Evolutionary conservation across 2,329 filamentous ascomycete genomes (phyloP), one percentile per base, ranked within the genome.

Genomic region (Curvularia sp.): DNA sequence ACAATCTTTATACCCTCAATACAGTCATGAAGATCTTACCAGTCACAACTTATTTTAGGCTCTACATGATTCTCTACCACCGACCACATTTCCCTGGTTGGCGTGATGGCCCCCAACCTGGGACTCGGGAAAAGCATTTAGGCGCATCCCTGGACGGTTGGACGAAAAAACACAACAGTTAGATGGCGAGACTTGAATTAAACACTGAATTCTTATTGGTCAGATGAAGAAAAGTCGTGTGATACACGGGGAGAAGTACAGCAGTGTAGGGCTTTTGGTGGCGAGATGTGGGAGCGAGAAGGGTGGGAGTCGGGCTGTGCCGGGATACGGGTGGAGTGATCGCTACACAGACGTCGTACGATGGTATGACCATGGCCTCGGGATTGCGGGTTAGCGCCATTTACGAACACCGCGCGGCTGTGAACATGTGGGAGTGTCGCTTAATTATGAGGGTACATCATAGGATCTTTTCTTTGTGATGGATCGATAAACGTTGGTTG

Each of bases 271-370:
- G 9, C 22, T 41, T 13, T 7, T 22, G 54, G 54, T 57, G 54
- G 54, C 54, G 54, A 57, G 49, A 56, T 47, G 52, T 26, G 15
- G 18, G 4, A n/a, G 28, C 13, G 20, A 4, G 28, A n/a, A 39
- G 24, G 41, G 54, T 44, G 48, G 28, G 22, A 12, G 28, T 53
- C 41, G 54, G 54, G 31, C 48, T 30, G 20, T 53, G 49, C 54
- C 49, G 54, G 49, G 9, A 53, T 53, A 31, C 20, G 24, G 43
- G 54, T 57, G 54, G 54, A 41, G 54, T 57, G 54, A 57, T 42
- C 20, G 18, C 24, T 53, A 41, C 49, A 42, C 49, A 42, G 44
- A 31, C 9, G 54, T 53, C 54, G 54, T 57, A 57, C 54, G 54
- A 57, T 53, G 15, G 49, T 57, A 31, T 28, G 49, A 57, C 49